Evolutionary conservation across 208 protist species (phyloP), one percentile per base, ranked within the genome.

Genomic region (Tritrichomonas foetus): DNA sequence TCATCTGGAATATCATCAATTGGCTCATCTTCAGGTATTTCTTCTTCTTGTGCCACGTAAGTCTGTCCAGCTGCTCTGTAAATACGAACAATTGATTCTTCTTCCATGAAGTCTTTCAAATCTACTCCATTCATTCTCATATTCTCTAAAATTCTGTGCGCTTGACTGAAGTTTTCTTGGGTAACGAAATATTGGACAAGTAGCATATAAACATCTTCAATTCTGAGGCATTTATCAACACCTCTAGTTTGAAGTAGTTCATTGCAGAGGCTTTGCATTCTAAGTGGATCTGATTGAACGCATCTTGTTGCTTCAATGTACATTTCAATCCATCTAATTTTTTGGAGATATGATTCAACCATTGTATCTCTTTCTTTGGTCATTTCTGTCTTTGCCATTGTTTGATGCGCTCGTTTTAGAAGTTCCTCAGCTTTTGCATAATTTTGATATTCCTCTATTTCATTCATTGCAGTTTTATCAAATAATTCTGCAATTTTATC

Each of bases 261-360:
- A 44, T 84, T 84, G 25, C 74, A 84, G 9, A 84, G 11, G 11
- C 5, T 47, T 44, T 84, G 36, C 44, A 53, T 53, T 47, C 44
- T 33, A 33, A 27, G 1, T 27, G 25, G 20, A 13, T 53, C 47
- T 39, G 0, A n/a, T 53, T 84, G 41, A 3, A 84, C 44, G n/a
- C 16, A 84, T 53, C 22, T 20, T 53, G 11, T 47, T 53, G 74
- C 74, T 25, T 53, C 44, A 20, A 53, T 49, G 25, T 53, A 53
- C 41, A 53, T 84, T 53, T 84, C 74, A 53, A 84, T 84, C 36
- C 74, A 84, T 53, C 44, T 49, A 53, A 84, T 84, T 44, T 84
- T 49, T 53, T 53, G 44, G 16, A 53, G 44, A 30, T 53, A 20
- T 13, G 36, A 53, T 25, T 47, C 36, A n/a, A 53, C 36, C 2